Percentiles rank a stretch among this genome's conserved stretches.
These are phyloP conservation scores for Cryoendolithus antarcticus DNA, from an alignment of 2,329 filamentous ascomycete species.

Conservation along the genomic window DNA sequence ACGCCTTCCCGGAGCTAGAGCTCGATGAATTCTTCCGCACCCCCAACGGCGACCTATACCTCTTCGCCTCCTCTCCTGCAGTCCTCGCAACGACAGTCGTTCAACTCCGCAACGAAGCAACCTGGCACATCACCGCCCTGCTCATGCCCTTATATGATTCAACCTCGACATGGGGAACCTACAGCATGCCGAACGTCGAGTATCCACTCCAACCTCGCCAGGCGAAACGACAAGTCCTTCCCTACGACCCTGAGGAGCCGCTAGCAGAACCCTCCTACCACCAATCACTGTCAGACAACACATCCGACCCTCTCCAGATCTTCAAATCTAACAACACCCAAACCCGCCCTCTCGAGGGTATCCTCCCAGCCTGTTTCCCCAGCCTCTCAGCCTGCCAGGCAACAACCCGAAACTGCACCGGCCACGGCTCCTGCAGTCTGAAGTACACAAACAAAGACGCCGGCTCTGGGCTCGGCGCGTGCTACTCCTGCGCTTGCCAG, in stretches of 20 bases:
- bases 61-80: too few relatives aligned
- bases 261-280: conserved; percentile 7
- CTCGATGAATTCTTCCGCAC: too few relatives aligned
- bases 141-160: conserved; percentile 9
- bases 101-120: conserved; percentile 6
- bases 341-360: conserved; percentile 31
- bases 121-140: conserved; percentile 14
- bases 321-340: conserved; percentile 20
- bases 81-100: too few relatives aligned
- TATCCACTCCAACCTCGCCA: conserved; percentile 15
- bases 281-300: neutral
- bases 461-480: conserved; percentile 32
- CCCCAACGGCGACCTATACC: too few relatives aligned
- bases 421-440: conserved; percentile 64
- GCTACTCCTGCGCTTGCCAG: conserved; percentile 70
- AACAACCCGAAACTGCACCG: conserved; percentile 66
- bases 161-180: conserved; percentile 19
- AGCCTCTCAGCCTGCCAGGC: conserved; percentile 55
- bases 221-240: conserved; percentile 6
- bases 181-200: conserved; percentile 15
- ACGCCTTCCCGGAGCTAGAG: neutral
- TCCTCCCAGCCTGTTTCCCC: conserved; percentile 63
- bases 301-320: conserved; percentile 7
- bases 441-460: conserved; percentile 43
- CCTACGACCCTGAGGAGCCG: conserved; percentile 5